Base-by-base conservation (phyloP, 2,329 filamentous ascomycete genomes). In the Metarhizium robertsii region DNA sequence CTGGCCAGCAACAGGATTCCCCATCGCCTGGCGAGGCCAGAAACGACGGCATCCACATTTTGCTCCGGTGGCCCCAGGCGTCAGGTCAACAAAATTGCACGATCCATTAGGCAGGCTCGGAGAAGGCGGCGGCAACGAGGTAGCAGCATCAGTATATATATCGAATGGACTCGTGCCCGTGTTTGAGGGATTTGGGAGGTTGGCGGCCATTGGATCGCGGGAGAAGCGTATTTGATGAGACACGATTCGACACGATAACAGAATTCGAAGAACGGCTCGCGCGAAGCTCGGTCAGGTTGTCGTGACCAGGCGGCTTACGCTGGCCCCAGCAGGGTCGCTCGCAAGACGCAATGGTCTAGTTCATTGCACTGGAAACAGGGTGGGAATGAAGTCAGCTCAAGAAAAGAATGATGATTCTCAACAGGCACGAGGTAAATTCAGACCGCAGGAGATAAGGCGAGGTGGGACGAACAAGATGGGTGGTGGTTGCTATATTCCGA, bases 1-100 rank as follows among this genome's bases (percentile, higher is more conserved):
- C 62, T 81, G 74, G 53, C 76, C 75, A 54, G 66, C 61, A 46
- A 68, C 64, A 50, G 69, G 64, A 51, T 67, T 65, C 36, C 63
- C 68, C 49, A 65, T 60, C 54, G 66, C 61, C 54, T 68, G 69
- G 58, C 75, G 75, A 62, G 75, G 75, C 79, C 80, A 84, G 68
- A 84, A 84, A 53, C 80, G 79, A 60, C 80, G 80, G 61, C 81
- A 84, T 64, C 81, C 81, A 59, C 81, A 84, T 57, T 74, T 75
- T 36, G 75, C 71, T 56, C 77, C 79, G 64, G 73, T 74, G 59
- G 79, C 72, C 56, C 80, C 76, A 57, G 75, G 73, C 4, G 70
- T 75, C 55, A 81, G 63, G 62, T 84, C 79, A 57, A 80, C 75
- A 64, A 75, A 84, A 66, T 83, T 82, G 71, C 81, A 84, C 50